Conservation (phyloP, 352 stramenopile genomes). For the Phytophthora pluvialis region DNA sequence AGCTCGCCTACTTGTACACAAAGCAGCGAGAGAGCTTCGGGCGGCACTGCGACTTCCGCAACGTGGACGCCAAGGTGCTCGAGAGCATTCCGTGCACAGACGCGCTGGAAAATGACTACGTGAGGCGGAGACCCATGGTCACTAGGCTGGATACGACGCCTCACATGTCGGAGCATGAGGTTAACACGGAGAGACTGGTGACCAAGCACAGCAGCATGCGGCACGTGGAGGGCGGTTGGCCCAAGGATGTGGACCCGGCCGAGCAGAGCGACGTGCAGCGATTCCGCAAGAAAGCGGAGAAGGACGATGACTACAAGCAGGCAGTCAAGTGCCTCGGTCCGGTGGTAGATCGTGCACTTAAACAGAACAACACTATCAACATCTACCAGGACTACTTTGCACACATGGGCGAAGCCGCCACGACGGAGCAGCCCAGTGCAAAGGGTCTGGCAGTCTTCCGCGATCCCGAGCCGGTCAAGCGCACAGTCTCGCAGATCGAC, state of each 20-base stretch:
- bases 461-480: slow-evolving; percentile 93
- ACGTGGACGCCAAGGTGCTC: slow-evolving; percentile 90
- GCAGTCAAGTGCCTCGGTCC: slow-evolving; percentile 93
- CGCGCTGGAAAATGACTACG: slow-evolving; percentile 90
- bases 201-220: slow-evolving; percentile 95
- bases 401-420: slow-evolving; percentile 91
- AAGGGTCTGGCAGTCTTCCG: slow-evolving; percentile 97
- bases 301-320: slow-evolving; percentile 97
- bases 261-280: slow-evolving; percentile 96
- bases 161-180: slow-evolving; percentile 92
- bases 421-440: slow-evolving; percentile 94
- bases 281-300: slow-evolving; percentile 98
- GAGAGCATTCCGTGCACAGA: slow-evolving; percentile 89
- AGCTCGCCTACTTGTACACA: slow-evolving; percentile 91
- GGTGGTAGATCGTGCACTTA: slow-evolving; percentile 93
- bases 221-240: slow-evolving; percentile 96
- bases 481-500: slow-evolving; percentile 96
- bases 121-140: slow-evolving; percentile 88
- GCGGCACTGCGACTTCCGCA: slow-evolving; percentile 92
- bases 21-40: slow-evolving; percentile 94
- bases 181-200: slow-evolving; percentile 94
- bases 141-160: slow-evolving; percentile 90
- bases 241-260: slow-evolving; percentile 97
- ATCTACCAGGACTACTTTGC: slow-evolving; percentile 98
- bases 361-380: slow-evolving; percentile 98